These are phyloP conservation scores for Styphnolobium japonicum DNA, from an alignment of 306 rosid species.

Conservation along the genomic window DNA sequence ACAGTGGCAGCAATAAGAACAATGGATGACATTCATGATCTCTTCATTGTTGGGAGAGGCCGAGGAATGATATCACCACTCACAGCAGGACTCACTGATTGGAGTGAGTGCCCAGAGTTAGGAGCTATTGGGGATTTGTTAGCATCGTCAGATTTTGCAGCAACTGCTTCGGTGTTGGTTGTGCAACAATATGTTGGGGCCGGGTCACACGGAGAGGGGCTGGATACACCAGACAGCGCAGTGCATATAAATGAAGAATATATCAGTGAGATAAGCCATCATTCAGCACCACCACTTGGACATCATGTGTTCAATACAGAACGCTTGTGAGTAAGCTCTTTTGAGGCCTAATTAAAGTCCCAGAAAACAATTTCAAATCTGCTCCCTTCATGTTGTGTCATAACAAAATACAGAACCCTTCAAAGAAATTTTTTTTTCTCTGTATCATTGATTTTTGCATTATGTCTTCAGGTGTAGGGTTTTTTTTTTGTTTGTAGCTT, in stretches of 20 bases:
- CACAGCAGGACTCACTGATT: slow-evolving; percentile 86
- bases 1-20: slow-evolving; percentile 70
- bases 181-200: slow-evolving; percentile 65
- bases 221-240: slow-evolving; percentile 19
- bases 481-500: background rate
- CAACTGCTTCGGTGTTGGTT: slow-evolving; percentile 78
- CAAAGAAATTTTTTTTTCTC: background rate
- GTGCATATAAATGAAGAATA: slow-evolving; percentile 7
- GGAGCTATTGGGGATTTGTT: slow-evolving; percentile 87
- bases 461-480: background rate
- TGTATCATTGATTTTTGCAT: background rate
- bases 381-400: background rate
- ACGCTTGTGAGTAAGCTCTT: background rate
- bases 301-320: background rate
- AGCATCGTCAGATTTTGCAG: slow-evolving; percentile 87
- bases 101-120: slow-evolving; percentile 96
- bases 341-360: background rate
- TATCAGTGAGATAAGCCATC: background rate
- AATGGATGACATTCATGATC: slow-evolving; percentile 64
- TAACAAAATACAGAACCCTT: background rate
- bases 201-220: slow-evolving; percentile 21
- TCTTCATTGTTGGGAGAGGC: slow-evolving; percentile 89
- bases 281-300: slow-evolving; percentile 7
- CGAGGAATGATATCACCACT: slow-evolving; percentile 69
- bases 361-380: background rate